Conservation (phyloP, 1,139 yeast genomes). For the Petasospora fabianii region DNA sequence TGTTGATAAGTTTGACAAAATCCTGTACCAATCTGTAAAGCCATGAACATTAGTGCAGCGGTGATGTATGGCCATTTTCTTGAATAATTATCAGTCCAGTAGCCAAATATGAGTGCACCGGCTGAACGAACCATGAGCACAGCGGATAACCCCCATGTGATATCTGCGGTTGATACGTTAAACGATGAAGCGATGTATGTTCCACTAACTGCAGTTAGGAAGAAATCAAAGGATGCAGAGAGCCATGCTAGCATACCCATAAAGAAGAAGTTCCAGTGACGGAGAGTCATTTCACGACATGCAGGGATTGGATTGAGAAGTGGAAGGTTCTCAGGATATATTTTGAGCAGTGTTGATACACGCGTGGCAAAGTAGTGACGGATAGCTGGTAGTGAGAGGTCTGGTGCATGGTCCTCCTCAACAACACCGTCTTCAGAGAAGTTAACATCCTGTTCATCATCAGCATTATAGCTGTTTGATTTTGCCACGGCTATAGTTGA, state of each 20-base stretch:
- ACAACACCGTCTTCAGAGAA: slow-evolving; percentile 12
- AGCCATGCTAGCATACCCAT: slow-evolving; percentile 52
- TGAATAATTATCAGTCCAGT: slow-evolving; percentile 48
- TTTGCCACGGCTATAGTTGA: too few species aligned
- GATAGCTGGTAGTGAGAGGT: slow-evolving; percentile 24
- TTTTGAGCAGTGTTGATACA: slow-evolving; percentile 29
- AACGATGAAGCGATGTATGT: slow-evolving; percentile 42
- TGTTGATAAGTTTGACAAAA: slow-evolving; percentile 46
- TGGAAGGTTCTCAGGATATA: too few species aligned
- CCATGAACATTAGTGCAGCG: slow-evolving; percentile 41
- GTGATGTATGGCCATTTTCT: slow-evolving; percentile 52
- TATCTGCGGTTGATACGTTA: slow-evolving; percentile 37
- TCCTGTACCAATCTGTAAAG: slow-evolving; percentile 52
- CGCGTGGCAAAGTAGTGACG: slow-evolving; percentile 27
- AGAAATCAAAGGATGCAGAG: slow-evolving; percentile 52
- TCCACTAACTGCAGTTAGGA: slow-evolving; percentile 46
- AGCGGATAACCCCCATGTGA: slow-evolving; percentile 58
- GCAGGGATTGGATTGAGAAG: slow-evolving; percentile 38
- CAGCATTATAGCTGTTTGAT: background rate
- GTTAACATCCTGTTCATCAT: slow-evolving; percentile 3
- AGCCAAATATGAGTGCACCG: slow-evolving; percentile 58
- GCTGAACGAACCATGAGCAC: slow-evolving; percentile 58
- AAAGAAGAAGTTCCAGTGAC: slow-evolving; percentile 42
- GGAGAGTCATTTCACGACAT: slow-evolving; percentile 30
- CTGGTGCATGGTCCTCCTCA: slow-evolving; percentile 26